phyloP scores from a whole-genome alignment of 2,329 filamentous ascomycete genomes.

The Beauveria sp. region DNA sequence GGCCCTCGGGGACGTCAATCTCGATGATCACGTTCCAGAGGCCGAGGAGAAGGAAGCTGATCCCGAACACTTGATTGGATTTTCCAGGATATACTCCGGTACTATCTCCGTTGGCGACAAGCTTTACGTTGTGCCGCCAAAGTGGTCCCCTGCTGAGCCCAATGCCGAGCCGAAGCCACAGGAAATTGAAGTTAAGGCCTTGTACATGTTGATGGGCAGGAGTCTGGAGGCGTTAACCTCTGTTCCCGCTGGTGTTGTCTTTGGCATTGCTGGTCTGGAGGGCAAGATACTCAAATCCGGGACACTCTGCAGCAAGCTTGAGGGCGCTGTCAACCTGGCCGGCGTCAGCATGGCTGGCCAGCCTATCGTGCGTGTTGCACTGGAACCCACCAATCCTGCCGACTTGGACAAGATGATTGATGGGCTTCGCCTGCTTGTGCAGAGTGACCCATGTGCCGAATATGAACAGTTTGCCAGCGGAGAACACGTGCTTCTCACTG shows the following conservation, averaged over 20 bases:
- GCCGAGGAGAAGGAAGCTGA: slow-evolving; percentile 55
- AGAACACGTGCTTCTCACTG: slow-evolving; percentile 90
- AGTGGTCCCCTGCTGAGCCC: slow-evolving; percentile 78
- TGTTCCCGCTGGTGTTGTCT: slow-evolving; percentile 89
- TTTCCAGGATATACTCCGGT: slow-evolving; percentile 89
- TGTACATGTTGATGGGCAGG: slow-evolving; percentile 95
- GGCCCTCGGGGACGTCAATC: slow-evolving; percentile 52
- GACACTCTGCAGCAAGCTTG: slow-evolving; percentile 80
- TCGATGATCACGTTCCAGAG: slow-evolving; percentile 44
- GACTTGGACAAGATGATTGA: slow-evolving; percentile 93
- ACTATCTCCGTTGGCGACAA: slow-evolving; percentile 82
- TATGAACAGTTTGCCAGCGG: slow-evolving; percentile 91
- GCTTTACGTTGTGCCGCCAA: slow-evolving; percentile 85
- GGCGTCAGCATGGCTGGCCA: slow-evolving; percentile 73
- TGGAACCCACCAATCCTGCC: slow-evolving; percentile 86
- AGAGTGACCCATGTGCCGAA: slow-evolving; percentile 91
- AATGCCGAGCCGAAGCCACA: slow-evolving; percentile 65
- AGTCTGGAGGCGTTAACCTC: slow-evolving; percentile 73
- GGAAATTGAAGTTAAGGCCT: slow-evolving; percentile 74
- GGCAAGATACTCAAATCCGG: slow-evolving; percentile 94
- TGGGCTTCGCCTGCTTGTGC: slow-evolving; percentile 78
- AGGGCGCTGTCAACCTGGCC: slow-evolving; percentile 83
- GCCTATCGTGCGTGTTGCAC: slow-evolving; percentile 88
- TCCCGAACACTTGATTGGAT: slow-evolving; percentile 85
- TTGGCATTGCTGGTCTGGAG: slow-evolving; percentile 87